These are phyloP conservation scores for Saccharomyces mikatae DNA, from an alignment of 805 yeast genomes.

Conservation along the genomic window DNA sequence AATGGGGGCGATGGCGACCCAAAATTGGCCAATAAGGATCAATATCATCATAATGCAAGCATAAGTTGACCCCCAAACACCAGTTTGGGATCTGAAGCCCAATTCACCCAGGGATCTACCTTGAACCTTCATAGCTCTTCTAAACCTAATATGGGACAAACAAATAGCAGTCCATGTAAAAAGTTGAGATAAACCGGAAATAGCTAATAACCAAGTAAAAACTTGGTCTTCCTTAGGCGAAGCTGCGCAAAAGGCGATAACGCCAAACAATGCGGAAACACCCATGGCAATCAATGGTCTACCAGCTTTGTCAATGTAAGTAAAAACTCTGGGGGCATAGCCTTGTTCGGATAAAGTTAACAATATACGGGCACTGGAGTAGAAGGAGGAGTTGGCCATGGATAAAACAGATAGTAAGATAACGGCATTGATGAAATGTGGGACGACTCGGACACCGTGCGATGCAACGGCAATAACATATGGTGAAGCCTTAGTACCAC, in stretches of 20 bases:
- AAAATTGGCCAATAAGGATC: slow-evolving; percentile 52
- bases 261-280: slow-evolving; percentile 46
- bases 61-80: slow-evolving; percentile 45
- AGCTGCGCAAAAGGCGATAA: slow-evolving; percentile 61
- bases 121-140: slow-evolving; percentile 50
- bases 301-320: slow-evolving; percentile 50
- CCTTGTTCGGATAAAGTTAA: slow-evolving; percentile 67
- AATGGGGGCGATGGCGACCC: slow-evolving; percentile 59
- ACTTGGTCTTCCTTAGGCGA: slow-evolving; percentile 48
- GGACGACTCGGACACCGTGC: slow-evolving; percentile 57
- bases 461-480: slow-evolving; percentile 53
- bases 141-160: slow-evolving; percentile 48
- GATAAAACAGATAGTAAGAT: slow-evolving; percentile 64
- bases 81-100: slow-evolving; percentile 45
- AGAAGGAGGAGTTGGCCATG: slow-evolving; percentile 70
- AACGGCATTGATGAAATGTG: slow-evolving; percentile 66
- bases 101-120: slow-evolving; percentile 43
- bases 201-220: slow-evolving; percentile 56
- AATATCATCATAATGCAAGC: slow-evolving; percentile 44
- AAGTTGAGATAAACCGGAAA: slow-evolving; percentile 53
- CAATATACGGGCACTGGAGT: slow-evolving; percentile 63
- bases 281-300: slow-evolving; percentile 54
- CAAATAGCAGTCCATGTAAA: slow-evolving; percentile 59
- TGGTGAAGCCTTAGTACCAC: slow-evolving; percentile 55
- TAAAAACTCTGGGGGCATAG: slow-evolving; percentile 49